phyloP scores from a whole-genome alignment of 1,139 yeast species.

The Candida albicans region DNA sequence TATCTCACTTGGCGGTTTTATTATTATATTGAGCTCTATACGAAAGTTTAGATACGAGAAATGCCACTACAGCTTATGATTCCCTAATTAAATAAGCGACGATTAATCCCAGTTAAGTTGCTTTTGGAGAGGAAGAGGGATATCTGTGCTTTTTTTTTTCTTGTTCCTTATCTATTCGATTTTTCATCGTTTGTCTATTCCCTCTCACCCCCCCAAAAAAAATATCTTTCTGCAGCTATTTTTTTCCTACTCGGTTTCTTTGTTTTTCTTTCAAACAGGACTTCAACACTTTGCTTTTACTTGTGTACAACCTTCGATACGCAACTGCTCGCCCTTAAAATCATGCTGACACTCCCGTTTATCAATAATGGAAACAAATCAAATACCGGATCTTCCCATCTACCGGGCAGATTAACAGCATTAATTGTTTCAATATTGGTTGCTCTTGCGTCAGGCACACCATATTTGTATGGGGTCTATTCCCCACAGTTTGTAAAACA shows the following conservation, averaged over 20 bases:
- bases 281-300: background rate
- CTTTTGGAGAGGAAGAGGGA: too few relatives aligned
- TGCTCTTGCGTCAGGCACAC: constrained; percentile 60
- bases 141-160: background rate
- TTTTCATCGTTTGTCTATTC: background rate
- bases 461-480: constrained; percentile 69
- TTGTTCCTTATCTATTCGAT: background rate
- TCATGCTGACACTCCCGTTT: background rate
- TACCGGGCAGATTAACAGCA: constrained; percentile 17
- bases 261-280: background rate
- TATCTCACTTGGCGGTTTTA: too few relatives aligned
- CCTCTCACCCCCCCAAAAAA: background rate
- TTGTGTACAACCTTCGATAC: too few relatives aligned
- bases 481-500: constrained; percentile 65
- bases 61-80: background rate
- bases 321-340: background rate
- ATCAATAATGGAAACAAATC: background rate
- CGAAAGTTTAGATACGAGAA: too few relatives aligned
- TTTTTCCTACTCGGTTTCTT: background rate
- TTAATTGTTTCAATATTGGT: constrained; percentile 29
- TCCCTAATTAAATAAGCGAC: background rate
- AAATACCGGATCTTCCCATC: constrained; percentile 3
- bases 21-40: too few relatives aligned
- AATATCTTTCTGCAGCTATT: background rate
- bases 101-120: background rate